Evolutionary conservation across 1,284 basidiomycete genomes (phyloP).

Genomic region (Somion occarium): DNA sequence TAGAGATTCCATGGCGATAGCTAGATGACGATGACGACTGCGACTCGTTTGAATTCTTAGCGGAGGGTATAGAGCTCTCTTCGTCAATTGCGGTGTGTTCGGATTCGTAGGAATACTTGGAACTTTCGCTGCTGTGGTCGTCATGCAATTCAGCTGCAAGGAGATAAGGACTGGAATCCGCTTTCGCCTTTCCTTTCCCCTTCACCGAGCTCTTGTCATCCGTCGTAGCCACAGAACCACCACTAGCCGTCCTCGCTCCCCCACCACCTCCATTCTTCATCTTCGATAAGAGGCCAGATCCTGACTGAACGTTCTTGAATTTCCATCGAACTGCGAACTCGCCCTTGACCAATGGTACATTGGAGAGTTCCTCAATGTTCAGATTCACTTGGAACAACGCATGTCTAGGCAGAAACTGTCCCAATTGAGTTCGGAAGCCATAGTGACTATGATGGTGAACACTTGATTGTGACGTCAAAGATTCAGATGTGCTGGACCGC

Average conservation of each 20-base stretch:
- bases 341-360: conserved; percentile 72
- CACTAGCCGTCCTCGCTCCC: not conserved
- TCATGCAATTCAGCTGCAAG: not conserved
- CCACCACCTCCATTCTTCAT: conserved; percentile 24
- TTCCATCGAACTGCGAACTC: conserved; percentile 76
- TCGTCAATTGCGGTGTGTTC: not conserved
- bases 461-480: not conserved
- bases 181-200: conserved; percentile 2
- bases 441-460: conserved; percentile 6
- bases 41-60: not conserved
- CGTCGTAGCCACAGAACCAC: conserved; percentile 2
- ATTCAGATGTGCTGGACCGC: not conserved
- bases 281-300: conserved; percentile 34
- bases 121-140: not conserved
- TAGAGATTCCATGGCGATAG: not conserved
- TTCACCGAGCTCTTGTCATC: conserved; percentile 4
- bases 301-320: conserved; percentile 57
- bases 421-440: conserved; percentile 37
- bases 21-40: not conserved
- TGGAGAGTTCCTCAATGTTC: conserved; percentile 67
- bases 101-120: not conserved
- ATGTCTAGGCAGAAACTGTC: conserved; percentile 51
- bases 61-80: not conserved
- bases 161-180: not conserved
- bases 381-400: conserved; percentile 65